Evolutionary conservation across 805 yeast species (phyloP).

Genomic region (Pichia ethanolica): DNA sequence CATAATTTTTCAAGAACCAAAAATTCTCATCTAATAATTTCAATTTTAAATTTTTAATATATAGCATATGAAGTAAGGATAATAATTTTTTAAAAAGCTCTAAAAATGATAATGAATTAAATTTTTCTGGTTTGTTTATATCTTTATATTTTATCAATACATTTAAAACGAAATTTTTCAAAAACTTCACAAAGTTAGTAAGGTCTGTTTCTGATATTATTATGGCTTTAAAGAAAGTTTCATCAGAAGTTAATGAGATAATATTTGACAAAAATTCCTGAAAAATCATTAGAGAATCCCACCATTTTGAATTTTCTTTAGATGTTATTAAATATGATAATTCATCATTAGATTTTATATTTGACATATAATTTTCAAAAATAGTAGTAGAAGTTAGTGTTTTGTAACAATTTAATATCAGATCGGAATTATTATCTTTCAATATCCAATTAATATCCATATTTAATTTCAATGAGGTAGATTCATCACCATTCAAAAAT

Average conservation of each 20-base stretch:
- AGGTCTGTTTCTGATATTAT: neutral
- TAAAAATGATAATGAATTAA: neutral
- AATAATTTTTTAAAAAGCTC: neutral
- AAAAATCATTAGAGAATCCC: neutral
- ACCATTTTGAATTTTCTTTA: neutral
- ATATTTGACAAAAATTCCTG: slow-evolving; percentile 3
- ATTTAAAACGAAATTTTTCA: neutral
- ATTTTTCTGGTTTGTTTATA: neutral
- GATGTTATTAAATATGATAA: neutral
- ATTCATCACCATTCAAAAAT: neutral
- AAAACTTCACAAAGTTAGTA: neutral
- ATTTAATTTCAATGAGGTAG: neutral
- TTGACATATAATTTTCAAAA: neutral
- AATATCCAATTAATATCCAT: slow-evolving; percentile 6
- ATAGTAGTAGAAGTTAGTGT: neutral
- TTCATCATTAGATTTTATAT: neutral
- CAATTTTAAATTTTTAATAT: slow-evolving; percentile 58
- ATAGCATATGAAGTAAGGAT: slow-evolving; percentile 51
- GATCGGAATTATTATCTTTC: neutral
- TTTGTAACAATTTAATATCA: neutral
- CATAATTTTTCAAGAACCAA: slow-evolving; percentile 39
- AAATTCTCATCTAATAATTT: slow-evolving; percentile 40
- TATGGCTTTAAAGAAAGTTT: neutral
- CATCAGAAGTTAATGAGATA: slow-evolving; percentile 3
- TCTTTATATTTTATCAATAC: slow-evolving; percentile 2